Base-by-base conservation (phyloP, 371 early-diverging fungal species). In the Cokeromyces recurvatus region DNA sequence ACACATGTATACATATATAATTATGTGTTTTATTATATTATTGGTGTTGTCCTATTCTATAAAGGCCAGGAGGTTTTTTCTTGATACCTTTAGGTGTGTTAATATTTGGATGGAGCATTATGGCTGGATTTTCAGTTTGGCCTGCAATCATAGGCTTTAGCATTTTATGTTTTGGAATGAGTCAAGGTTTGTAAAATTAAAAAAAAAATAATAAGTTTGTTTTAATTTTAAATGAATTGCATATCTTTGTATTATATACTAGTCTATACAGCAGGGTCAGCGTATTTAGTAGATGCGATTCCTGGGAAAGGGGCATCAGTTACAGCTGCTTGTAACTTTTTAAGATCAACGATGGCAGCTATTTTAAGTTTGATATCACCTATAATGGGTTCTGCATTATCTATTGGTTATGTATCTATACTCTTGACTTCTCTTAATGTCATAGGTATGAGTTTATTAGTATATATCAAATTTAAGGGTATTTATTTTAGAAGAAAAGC, bases 121-220 rank as follows among this genome's bases (percentile, higher is more conserved):
- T 64, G 27, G 51, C 60, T 14, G 42, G 53, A 0, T 50, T 73
- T 16, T 62, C 55, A 25, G 66, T 74, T 3, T 77, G 74, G 48
- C 68, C 56, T 0, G 67, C 79, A 0, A 77, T 79, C 36, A 41
- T 73, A 21, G 79, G 76, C 1, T 77, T 78, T 45, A 68, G 67
- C 32, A 59, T 75, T 22, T 64, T 75, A 25, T 75, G 74, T 53
- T 78, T 81, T 62, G 81, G 79, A 20, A 77, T 78, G 77, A 71
- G 66, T 24, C 81, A 77, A 55, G 74, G 72, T 65, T 42, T 12
- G 23, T 38, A 17, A 5, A 4, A 46, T 23, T 16, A 37, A 15
- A 25, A 32, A 31, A 39, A n/a, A 4, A 11, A 9, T 34, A 4
- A 9, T 4, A 15, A 34, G 5, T 11, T 4, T 9, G 14, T 34